Base-by-base conservation (phyloP, 164 flowering plant genomes). In the Annona cherimola region DNA sequence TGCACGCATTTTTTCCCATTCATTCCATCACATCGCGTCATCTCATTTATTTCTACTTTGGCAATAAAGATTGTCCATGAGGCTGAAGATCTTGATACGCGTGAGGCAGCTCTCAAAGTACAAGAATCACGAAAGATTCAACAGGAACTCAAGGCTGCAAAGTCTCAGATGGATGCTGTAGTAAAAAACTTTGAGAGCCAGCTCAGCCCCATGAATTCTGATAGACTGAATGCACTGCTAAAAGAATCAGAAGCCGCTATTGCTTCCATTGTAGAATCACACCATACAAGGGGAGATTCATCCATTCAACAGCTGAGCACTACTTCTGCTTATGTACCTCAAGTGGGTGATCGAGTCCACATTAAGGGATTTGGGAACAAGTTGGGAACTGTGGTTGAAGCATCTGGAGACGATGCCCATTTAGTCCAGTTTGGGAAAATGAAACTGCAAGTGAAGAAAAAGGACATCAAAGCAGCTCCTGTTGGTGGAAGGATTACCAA, bases 351-450 rank as follows among this genome's bases (percentile, higher is more conserved):
- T 50, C 85, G 84, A 71, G 92, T 94, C 71, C 80, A 54, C 79
- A 84, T 92, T 12, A 83, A 74, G 71, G 85, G 87, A 66, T 80
- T 90, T 62, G 91, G 97, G 72, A 73, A 80, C 74, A 92, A 91
- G 84, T 62, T 87, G 72, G 95, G 90, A 61, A 88, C 94, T 61
- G 85, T 92, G 55, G 84, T 89, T 75, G 96, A 92, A 85, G 80
- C 83, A 62, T 81, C 90, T 61, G 88, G 74, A 11, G 86, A 86
- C 70, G 92, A 88, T 80, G 89, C 75, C 35, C 85, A 85, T 69
- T 81, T 94, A 18, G 87, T 92, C 45, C 97, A 87, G 74, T 88
- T 79, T 76, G 93, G 96, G 69, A 92, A 92, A 75, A 78, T 94
- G 39, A 88, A 79, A 76, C 80, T 84, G 66, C 87, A 87, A 11